Base-by-base conservation (phyloP, 768 basidiomycete genomes). In the Mycena belliarum region DNA sequence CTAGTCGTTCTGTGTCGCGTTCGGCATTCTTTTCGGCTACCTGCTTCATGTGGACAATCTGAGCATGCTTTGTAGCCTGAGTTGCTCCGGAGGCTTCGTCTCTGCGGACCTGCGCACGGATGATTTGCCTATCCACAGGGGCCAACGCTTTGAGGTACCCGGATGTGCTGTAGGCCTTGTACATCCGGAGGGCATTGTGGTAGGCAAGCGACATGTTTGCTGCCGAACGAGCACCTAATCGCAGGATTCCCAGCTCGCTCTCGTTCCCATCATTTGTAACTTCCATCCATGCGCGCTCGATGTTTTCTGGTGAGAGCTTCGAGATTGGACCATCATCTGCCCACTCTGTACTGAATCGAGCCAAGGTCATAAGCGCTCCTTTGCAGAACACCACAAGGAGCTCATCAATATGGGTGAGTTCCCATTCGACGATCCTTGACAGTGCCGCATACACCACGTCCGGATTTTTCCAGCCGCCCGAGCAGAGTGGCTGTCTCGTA, bases 261-360 rank as follows among this genome's bases (percentile, higher is more conserved):
- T 69, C 68, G 44, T 63, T 63, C 4, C 44, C 58, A 26, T 69
- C 64, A 25, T 69, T 69, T 0, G 68, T 68, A 0, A 53, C 26
- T 23, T 55, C 57, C 42, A 66, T 57, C 29, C 40, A 68, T 6
- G 61, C 56, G 0, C 25, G 43, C 18, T 54, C 49, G 6, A 57
- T 57, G 14, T 57, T 29, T 9, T 57, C 55, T 1, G 40, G 29
- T 18, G 55, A 25, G 10, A 50, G 41, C 24, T 21, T 35, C 4
- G 56, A 25, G 18, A 57, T 41, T 11, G 21, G 40, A 63, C 29
- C 48, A 2, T 44, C 32, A 2, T 49, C 29, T 1, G 11, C n/a
- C 47, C 48, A 56, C 23, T 56, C 55, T 9, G 40, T 49, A 48
- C 35, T 40, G 32, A 55, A 55, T 6, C 52, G 18, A 32, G 9